A percentile compares a stretch with the other conserved stretches of the same genome.
Evolutionary conservation across 2,329 filamentous ascomycete genomes (phyloP).

Genomic region (Aspergillus puulaauensis): DNA sequence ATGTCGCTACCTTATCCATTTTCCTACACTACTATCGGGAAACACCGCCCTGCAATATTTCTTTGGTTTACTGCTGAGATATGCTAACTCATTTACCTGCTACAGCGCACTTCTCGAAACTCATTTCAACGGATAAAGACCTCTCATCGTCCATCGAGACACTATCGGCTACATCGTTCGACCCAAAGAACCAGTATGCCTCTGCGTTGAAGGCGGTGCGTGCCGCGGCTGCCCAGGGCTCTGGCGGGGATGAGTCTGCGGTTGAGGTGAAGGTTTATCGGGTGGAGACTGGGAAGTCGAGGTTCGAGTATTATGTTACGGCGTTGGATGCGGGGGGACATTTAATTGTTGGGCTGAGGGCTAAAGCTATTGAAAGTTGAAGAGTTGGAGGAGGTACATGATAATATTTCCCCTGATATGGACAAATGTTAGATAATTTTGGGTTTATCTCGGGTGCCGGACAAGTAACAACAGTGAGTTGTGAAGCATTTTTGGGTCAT

Average conservation of each 20-base stretch:
- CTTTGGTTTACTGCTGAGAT: slow-evolving; percentile 5
- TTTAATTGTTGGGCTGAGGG: slow-evolving; percentile 74
- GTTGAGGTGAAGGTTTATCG: slow-evolving; percentile 74
- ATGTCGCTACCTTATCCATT: slow-evolving; percentile 11
- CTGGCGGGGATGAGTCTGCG: slow-evolving; percentile 31
- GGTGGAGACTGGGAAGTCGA: slow-evolving; percentile 61
- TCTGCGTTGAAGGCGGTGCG: slow-evolving; percentile 55
- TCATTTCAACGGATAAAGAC: slow-evolving; percentile 51
- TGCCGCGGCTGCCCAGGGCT: slow-evolving; percentile 23
- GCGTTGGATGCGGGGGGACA: slow-evolving; percentile 59
- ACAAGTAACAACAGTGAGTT: too few relatives aligned
- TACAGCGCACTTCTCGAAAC: slow-evolving; percentile 66
- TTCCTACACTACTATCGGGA: neutral
- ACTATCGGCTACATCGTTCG: slow-evolving; percentile 69
- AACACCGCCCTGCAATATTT: neutral
- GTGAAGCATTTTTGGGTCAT: too few relatives aligned
- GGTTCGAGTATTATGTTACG: slow-evolving; percentile 79
- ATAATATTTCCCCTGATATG: neutral
- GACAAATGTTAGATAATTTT: neutral
- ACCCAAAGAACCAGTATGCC: slow-evolving; percentile 67
- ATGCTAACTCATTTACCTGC: neutral
- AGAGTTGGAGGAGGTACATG: neutral
- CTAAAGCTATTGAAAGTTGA: slow-evolving; percentile 71
- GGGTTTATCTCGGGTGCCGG: too few relatives aligned
- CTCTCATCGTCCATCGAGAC: slow-evolving; percentile 54